Evolutionary conservation across 208 protist genomes (phyloP).

Genomic region (Wallacemonas rigidus): DNA sequence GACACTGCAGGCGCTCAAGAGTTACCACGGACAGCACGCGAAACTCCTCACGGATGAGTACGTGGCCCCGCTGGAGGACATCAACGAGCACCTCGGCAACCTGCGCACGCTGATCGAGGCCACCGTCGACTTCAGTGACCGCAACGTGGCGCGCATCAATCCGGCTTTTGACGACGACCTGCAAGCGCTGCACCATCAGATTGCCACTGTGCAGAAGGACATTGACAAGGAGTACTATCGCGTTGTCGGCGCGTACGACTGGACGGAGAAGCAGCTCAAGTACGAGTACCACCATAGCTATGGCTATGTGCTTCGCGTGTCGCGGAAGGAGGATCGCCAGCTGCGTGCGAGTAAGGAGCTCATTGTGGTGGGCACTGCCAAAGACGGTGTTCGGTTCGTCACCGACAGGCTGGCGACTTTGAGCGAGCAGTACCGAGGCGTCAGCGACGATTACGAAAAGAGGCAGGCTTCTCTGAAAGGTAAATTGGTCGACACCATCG

Average conservation of each 20-base stretch:
- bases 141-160: conserved; percentile 85
- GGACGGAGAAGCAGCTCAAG: conserved; percentile 92
- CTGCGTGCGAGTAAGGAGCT: conserved; percentile 83
- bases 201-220: conserved; percentile 46
- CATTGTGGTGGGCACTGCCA: conserved; percentile 84
- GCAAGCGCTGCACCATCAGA: conserved; percentile 72
- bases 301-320: conserved; percentile 92
- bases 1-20: conserved; percentile 66
- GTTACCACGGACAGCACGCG: conserved; percentile 59
- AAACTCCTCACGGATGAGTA: conserved; percentile 87
- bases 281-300: conserved; percentile 87
- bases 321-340: conserved; percentile 90
- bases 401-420: conserved; percentile 80
- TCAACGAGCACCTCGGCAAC: conserved; percentile 79
- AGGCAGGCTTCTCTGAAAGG: conserved; percentile 87
- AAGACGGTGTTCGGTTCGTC: conserved; percentile 96
- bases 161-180: conserved; percentile 95
- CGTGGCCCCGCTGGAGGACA: conserved; percentile 85
- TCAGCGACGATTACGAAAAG: conserved; percentile 73
- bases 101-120: conserved; percentile 81
- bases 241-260: conserved; percentile 68
- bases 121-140: conserved; percentile 82
- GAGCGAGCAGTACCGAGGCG: conserved; percentile 77
- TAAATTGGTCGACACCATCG: conserved; percentile 93
- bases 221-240: conserved; percentile 82